phyloP scores from a whole-genome alignment of 768 basidiomycete genomes.

The Rhizopogon vinicolor region DNA sequence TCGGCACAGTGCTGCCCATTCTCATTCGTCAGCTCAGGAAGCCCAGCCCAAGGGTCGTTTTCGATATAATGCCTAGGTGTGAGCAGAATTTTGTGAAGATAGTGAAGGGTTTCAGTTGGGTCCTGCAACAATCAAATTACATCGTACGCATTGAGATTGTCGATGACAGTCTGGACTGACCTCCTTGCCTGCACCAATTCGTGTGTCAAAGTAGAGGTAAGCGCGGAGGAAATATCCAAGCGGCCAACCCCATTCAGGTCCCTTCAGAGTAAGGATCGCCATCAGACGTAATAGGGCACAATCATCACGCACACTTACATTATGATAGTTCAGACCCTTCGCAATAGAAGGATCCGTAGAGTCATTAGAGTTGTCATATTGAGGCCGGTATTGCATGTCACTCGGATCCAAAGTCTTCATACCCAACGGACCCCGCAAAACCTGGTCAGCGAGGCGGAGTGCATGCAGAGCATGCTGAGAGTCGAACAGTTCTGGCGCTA shows the following conservation, averaged over 20 bases:
- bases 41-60: slow-evolving; percentile 84
- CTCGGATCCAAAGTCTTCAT: slow-evolving; percentile 93
- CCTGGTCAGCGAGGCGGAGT: slow-evolving; percentile 72
- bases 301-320: slow-evolving; percentile 40
- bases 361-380: slow-evolving; percentile 94
- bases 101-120: slow-evolving; percentile 66
- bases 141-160: background rate
- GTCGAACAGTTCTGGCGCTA: slow-evolving; percentile 94
- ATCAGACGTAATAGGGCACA: slow-evolving; percentile 14
- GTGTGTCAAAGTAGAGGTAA: slow-evolving; percentile 82
- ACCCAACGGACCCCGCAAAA: slow-evolving; percentile 84
- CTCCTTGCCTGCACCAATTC: slow-evolving; percentile 60
- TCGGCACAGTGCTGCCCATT: slow-evolving; percentile 81
- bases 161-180: slow-evolving; percentile 36
- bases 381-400: slow-evolving; percentile 86
- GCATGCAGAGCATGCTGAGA: slow-evolving; percentile 74
- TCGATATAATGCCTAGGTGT: slow-evolving; percentile 69
- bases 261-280: slow-evolving; percentile 36
- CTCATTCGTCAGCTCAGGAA: slow-evolving; percentile 90
- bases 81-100: slow-evolving; percentile 71
- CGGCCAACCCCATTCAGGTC: slow-evolving; percentile 95
- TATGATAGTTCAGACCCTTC: slow-evolving; percentile 94
- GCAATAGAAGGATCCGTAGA: slow-evolving; percentile 77
- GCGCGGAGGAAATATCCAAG: slow-evolving; percentile 94
- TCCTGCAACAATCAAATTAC: slow-evolving; percentile 40